A percentile compares a stretch with the other conserved stretches of the same genome.
phyloP scores from a whole-genome alignment of 495 filamentous ascomycete genomes.

The Lophiostoma macrostomum region DNA sequence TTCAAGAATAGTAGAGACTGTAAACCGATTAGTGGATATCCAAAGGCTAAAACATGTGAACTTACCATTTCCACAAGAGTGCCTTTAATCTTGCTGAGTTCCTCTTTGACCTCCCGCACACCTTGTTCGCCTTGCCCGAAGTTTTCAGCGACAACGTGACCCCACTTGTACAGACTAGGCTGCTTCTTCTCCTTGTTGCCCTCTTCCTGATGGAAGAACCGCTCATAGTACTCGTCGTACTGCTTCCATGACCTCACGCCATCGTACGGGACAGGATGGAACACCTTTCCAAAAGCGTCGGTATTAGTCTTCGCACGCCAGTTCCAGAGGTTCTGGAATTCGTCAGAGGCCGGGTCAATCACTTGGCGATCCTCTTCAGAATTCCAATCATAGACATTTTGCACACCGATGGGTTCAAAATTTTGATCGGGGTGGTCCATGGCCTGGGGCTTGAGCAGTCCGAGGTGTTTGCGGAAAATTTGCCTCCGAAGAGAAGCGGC shows the following conservation, averaged over 20 bases:
- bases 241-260: slow-evolving; percentile 74
- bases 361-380: slow-evolving; percentile 70
- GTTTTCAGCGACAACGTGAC: slow-evolving; percentile 80
- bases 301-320: slow-evolving; percentile 74
- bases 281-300: slow-evolving; percentile 77
- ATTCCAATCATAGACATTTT: slow-evolving; percentile 81
- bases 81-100: slow-evolving; percentile 70
- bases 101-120: slow-evolving; percentile 73
- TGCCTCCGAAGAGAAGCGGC: slow-evolving; percentile 79
- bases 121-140: slow-evolving; percentile 64
- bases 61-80: slow-evolving; percentile 91
- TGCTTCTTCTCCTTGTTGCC: slow-evolving; percentile 46
- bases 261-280: slow-evolving; percentile 87
- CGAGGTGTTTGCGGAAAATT: slow-evolving; percentile 88
- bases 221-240: slow-evolving; percentile 78
- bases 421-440: slow-evolving; percentile 62
- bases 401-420: slow-evolving; percentile 69
- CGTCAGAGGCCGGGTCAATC: slow-evolving; percentile 66
- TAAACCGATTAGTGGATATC: too few species aligned
- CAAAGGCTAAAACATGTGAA: too few species aligned
- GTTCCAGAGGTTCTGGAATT: slow-evolving; percentile 70
- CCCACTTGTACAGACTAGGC: slow-evolving; percentile 61
- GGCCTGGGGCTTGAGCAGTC: slow-evolving; percentile 72
- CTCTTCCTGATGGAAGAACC: slow-evolving; percentile 54
- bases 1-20: slow-evolving; percentile 84